phyloP scores from a whole-genome alignment of 768 basidiomycete genomes.

The Termitomyces titanicus region DNA sequence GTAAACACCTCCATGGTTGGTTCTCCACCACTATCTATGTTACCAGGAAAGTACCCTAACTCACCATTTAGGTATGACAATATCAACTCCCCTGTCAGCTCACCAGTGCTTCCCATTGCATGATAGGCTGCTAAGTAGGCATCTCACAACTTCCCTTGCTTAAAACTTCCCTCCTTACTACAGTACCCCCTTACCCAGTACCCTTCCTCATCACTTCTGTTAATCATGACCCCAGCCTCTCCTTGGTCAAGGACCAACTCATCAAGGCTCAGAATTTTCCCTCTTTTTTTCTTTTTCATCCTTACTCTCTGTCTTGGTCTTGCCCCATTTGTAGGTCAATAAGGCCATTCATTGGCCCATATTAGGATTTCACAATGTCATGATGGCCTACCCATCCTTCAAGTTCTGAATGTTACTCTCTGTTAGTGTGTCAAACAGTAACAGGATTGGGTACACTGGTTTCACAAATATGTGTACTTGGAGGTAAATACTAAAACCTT shows the following conservation, averaged over 20 bases:
- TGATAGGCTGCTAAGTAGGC: background rate
- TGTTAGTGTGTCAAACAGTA: slow-evolving; percentile 4
- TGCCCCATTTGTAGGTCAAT: background rate
- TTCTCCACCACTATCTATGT: too few species aligned
- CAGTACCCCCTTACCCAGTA: background rate
- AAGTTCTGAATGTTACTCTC: background rate
- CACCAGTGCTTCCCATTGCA: background rate
- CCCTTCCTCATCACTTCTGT: background rate
- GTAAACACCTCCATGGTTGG: background rate
- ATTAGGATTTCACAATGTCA: background rate
- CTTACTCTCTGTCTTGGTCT: background rate
- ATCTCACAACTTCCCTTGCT: background rate
- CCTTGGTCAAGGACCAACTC: background rate
- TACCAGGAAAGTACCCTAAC: background rate
- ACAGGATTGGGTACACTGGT: background rate
- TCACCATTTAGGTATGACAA: background rate
- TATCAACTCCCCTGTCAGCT: background rate
- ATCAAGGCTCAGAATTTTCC: background rate
- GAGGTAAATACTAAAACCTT: slow-evolving; percentile 8
- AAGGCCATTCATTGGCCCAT: background rate
- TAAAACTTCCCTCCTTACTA: background rate
- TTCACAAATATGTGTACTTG: background rate
- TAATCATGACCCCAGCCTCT: background rate
- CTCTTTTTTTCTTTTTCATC: background rate
- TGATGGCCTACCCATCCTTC: background rate